A percentile compares a stretch with the other conserved stretches of the same genome.
phyloP scores from a whole-genome alignment of 805 yeast species.

The Cyberlindnera americana region DNA sequence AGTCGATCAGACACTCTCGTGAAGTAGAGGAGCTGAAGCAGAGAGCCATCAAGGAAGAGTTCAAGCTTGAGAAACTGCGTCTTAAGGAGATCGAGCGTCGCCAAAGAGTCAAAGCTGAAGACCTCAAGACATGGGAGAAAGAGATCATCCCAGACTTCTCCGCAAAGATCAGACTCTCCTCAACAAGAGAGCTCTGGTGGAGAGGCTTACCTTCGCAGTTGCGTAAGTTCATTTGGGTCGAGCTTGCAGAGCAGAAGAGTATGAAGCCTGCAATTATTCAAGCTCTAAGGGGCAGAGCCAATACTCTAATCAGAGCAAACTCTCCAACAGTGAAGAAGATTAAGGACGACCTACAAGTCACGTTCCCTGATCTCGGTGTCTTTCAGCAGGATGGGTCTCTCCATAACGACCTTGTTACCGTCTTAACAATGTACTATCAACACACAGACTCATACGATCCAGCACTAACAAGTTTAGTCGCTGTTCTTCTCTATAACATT shows the following conservation, averaged over 20 bases:
- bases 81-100: conserved; percentile 31
- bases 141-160: conserved; percentile 37
- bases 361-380: conserved; percentile 36
- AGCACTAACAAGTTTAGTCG: conserved; percentile 39
- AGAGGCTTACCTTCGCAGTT: conserved; percentile 47
- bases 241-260: conserved; percentile 35
- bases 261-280: conserved; percentile 18
- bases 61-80: conserved; percentile 31
- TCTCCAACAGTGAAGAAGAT: conserved; percentile 11
- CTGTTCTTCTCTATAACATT: conserved; percentile 37
- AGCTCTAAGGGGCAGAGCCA: conserved; percentile 5
- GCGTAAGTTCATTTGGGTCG: conserved; percentile 50
- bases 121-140: conserved; percentile 38
- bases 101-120: conserved; percentile 35
- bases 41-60: conserved; percentile 39
- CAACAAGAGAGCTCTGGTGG: conserved; percentile 58
- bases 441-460: conserved; percentile 29
- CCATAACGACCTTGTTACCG: conserved; percentile 31
- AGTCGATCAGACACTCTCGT: conserved; percentile 49
- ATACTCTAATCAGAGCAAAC: conserved; percentile 6
- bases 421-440: conserved; percentile 33
- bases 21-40: conserved; percentile 47
- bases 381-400: conserved; percentile 32
- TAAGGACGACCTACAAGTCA: conserved; percentile 24
- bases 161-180: conserved; percentile 32